Evolutionary conservation across 1,284 basidiomycete species (phyloP), one percentile per base, ranked within the genome.

Genomic region (Bondarzewia mesenterica): DNA sequence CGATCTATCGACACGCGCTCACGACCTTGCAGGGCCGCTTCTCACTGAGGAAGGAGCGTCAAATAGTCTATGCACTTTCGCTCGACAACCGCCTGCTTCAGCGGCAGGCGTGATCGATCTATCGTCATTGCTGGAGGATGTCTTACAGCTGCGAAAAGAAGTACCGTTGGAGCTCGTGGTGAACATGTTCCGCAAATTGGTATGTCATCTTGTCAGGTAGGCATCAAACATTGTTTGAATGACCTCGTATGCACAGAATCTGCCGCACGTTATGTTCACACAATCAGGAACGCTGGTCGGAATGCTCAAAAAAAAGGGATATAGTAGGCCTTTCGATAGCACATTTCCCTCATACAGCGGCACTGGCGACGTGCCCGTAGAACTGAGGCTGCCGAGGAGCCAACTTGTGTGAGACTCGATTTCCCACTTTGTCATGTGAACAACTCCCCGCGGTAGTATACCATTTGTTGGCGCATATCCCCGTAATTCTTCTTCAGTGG

Each of bases 141-240:
- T 79, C 2, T 68, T 85, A 49, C 78, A 83, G 50, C 68, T 87
- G 48, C 70, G 80, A 39, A 77, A 79, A 57, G 79, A 83, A 52
- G 76, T 82, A 15, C 82, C 84, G 3, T 73, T 81, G 55, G 82
- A 86, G 56, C 65, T 83, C 15, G 80, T 86, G 7, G 80, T 85
- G 26, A 75, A 70, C 57, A 81, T 82, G 74, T 85, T 86, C 66
- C 82, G 85, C 61, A 83, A 79, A 65, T 64, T 86, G 61, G 83
- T 82, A 49, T 44, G 75, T 61, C 7, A 21, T 46, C 8, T 43
- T 39, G 51, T 20, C 26, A 47, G 29, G 32, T 37, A 6, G 49
- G 5, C 23, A 26, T 37, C 27, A 25, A 53, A 23, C 15, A 37
- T 32, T 18, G 4, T 5, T 43, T 23, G 10, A 20, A 32, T 25